Evolutionary conservation across 2,329 filamentous ascomycete genomes (phyloP).

Genomic region (Shiraia bambusicola): DNA sequence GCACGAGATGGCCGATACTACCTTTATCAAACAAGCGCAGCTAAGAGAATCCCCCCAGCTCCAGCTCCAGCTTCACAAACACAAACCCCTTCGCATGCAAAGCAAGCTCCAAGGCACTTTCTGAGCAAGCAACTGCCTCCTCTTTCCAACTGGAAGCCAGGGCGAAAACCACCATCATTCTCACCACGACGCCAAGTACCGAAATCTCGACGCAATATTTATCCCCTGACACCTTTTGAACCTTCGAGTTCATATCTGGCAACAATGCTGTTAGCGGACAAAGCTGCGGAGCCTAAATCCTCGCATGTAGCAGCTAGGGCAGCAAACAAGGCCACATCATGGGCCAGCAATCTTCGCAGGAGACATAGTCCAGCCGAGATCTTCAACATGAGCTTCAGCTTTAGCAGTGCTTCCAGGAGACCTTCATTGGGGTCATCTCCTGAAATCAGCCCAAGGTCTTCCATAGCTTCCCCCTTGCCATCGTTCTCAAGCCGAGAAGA

Average conservation of each 20-base stretch:
- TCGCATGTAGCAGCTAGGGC: not conserved
- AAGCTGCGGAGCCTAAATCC: not conserved
- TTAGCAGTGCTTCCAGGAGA: conserved; percentile 6
- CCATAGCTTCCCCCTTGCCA: conserved; percentile 6
- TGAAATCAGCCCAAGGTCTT: conserved; percentile 14
- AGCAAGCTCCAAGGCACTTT: not conserved
- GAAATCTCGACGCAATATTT: not conserved
- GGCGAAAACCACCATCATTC: not conserved
- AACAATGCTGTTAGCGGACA: not conserved
- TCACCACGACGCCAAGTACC: not conserved
- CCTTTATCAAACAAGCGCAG: conserved; percentile 7
- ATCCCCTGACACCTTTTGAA: not conserved
- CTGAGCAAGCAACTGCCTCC: not conserved
- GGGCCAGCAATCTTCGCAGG: conserved; percentile 3
- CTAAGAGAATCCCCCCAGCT: conserved; percentile 4
- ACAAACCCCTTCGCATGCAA: not conserved
- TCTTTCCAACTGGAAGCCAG: not conserved
- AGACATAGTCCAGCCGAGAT: conserved; percentile 8
- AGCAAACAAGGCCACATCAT: conserved; percentile 3
- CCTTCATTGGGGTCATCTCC: conserved; percentile 11
- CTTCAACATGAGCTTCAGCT: conserved; percentile 18
- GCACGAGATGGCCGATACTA: conserved; percentile 16
- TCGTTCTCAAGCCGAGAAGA: conserved; percentile 4
- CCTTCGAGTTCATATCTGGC: not conserved
- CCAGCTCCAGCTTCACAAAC: conserved; percentile 2